Evolutionary conservation across 2,329 filamentous ascomycete genomes (phyloP).

Genomic region (Leptographium lundbergii): DNA sequence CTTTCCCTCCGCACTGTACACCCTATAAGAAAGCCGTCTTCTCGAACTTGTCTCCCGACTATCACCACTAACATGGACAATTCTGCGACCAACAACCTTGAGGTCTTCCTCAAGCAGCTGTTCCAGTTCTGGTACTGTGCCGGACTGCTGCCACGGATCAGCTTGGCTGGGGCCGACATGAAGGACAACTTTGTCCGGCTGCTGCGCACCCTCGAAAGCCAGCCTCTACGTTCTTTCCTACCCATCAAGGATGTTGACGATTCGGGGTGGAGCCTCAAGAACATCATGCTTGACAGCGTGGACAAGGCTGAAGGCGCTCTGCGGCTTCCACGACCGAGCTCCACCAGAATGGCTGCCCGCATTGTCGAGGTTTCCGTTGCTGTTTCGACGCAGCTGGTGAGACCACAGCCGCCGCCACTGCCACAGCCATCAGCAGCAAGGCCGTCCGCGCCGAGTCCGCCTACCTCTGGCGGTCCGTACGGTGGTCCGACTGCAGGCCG

Average conservation of each 20-base stretch:
- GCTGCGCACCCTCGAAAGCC: conserved; percentile 6
- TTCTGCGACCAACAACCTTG: too few relatives aligned
- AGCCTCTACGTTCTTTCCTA: not conserved
- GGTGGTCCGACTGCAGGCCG: too few relatives aligned
- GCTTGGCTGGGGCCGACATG: conserved; percentile 4
- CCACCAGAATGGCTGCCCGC: conserved; percentile 4
- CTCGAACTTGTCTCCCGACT: too few relatives aligned
- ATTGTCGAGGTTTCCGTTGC: conserved; percentile 8
- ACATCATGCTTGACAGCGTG: conserved; percentile 9
- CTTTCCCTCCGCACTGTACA: too few relatives aligned
- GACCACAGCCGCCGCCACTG: not conserved
- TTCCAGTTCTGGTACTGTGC: conserved; percentile 10
- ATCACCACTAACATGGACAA: too few relatives aligned
- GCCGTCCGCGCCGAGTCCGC: too few relatives aligned
- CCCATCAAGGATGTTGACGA: conserved; percentile 1
- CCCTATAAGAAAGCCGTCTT: too few relatives aligned
- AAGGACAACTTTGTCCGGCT: not conserved
- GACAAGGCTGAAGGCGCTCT: conserved; percentile 6
- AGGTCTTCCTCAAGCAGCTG: conserved; percentile 5
- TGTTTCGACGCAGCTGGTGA: not conserved
- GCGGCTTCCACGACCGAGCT: not conserved
- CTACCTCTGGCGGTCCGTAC: too few relatives aligned
- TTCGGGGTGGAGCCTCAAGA: conserved; percentile 6
- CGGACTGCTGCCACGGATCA: conserved; percentile 4
- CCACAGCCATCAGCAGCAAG: too few relatives aligned